These are phyloP conservation scores for Solanum hybrid DNA, from an alignment of 305 asterid species.

Conservation along the genomic window DNA sequence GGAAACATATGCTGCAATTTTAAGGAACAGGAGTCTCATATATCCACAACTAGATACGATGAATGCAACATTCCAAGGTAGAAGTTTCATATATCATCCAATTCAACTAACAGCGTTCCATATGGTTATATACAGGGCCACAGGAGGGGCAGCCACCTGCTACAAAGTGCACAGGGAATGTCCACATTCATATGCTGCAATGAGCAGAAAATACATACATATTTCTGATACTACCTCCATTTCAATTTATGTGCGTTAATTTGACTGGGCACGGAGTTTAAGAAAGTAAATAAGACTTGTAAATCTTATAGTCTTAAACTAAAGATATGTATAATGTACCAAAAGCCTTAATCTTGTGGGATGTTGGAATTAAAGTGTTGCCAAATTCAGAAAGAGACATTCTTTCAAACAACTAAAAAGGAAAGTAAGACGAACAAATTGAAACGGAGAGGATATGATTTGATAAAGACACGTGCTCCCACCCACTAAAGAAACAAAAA, in stretches of 20 bases:
- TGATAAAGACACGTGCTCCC: not conserved
- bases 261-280: not conserved
- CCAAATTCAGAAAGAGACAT: not conserved
- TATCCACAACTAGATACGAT: not conserved
- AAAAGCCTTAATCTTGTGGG: not conserved
- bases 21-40: not conserved
- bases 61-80: not conserved
- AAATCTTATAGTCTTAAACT: not conserved
- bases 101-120: not conserved
- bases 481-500: not conserved
- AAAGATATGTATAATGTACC: not conserved
- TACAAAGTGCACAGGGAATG: not conserved
- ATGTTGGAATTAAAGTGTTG: not conserved
- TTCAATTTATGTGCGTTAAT: not conserved
- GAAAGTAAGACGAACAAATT: not conserved
- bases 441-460: not conserved
- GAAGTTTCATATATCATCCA: not conserved
- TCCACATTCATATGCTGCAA: not conserved
- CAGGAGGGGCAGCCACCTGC: not conserved
- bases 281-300: not conserved
- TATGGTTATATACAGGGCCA: not conserved
- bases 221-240: not conserved
- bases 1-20: not conserved
- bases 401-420: not conserved
- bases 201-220: not conserved